These are phyloP conservation scores for Davidsoniella neocaledoniae DNA, from an alignment of 2,329 filamentous ascomycete genomes.

Conservation along the genomic window DNA sequence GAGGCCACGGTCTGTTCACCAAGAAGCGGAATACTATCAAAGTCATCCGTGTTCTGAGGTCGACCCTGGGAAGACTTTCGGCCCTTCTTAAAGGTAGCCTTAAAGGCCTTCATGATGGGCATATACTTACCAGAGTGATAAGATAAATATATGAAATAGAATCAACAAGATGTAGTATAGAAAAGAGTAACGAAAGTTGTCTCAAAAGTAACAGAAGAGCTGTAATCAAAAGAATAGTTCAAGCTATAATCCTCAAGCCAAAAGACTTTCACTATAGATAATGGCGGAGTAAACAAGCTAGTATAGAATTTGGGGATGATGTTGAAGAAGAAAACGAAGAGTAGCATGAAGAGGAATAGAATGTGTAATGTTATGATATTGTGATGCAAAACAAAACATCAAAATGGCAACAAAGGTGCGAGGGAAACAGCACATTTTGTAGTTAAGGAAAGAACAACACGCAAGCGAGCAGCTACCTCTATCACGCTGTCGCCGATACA, in stretches of 20 bases:
- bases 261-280: no score
- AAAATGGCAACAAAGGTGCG: neutral
- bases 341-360: no score
- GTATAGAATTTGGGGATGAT: no score
- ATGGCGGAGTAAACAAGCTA: no score
- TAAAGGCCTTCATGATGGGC: conserved; percentile 11
- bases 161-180: no score
- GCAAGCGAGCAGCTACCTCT: neutral
- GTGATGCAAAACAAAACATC: neutral
- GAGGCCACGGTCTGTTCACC: neutral
- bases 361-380: neutral
- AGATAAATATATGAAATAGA: no score
- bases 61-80: conserved; percentile 3
- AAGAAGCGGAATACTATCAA: conserved; percentile 8
- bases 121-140: no score
- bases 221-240: neutral
- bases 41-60: neutral
- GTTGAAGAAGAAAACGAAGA: neutral
- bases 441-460: neutral
- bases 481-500: no score
- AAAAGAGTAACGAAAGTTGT: no score
- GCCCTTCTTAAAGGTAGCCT: conserved; percentile 12
- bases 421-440: conserved; percentile 1
- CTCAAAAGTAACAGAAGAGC: neutral
- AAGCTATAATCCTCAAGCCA: neutral